Evolutionary conservation across 2,329 filamentous ascomycete genomes (phyloP), one percentile per base, ranked within the genome.

Genomic region (Lachnellula hyalina): DNA sequence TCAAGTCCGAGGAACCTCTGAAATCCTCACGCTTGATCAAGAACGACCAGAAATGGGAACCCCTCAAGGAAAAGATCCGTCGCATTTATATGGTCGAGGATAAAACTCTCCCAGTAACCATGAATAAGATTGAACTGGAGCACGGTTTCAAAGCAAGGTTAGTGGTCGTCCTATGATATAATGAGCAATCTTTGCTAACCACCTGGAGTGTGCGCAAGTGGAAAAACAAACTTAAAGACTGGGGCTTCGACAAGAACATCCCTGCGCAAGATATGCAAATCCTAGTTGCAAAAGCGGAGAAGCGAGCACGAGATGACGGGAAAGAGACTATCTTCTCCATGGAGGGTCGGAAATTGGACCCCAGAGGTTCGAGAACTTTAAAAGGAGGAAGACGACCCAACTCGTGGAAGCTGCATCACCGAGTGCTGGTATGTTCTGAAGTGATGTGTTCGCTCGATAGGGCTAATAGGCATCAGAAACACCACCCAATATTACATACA

Each of bases 11-110:
- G n/a, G 14, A 38, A 38, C 12, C 46, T 2, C 14, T 15, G 17
- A 48, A 48, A 36, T 34, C 28, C 2, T 48, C 46, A 7, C 23
- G 23, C 12, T 19, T 19, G 25, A 32, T 38, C 6, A 46, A 47
- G 25, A 60, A 55, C 32, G 52, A 57, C 25, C 52, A 55, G 46
- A 60, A 57, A 50, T 60, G 55, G 58, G 52, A 55, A 5, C 28
- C 45, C 5, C 38, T 51, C 14, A 55, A 57, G 45, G 46, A 55
- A 9, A 36, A 53, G 19, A 55, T 57, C 32, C 35, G 47, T 32
- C 36, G 38, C 11, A 45, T 53, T 12, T 60, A 60, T 15, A 55
- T 55, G 7, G 42, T 25, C 11, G 47, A 49, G n/a, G 48, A 55
- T 17, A 48, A 57, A 17, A 55, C 55, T 3, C 47, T 60, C 9